phyloP scores from a whole-genome alignment of 441 rosid species.

The Eruca vesicaria region DNA sequence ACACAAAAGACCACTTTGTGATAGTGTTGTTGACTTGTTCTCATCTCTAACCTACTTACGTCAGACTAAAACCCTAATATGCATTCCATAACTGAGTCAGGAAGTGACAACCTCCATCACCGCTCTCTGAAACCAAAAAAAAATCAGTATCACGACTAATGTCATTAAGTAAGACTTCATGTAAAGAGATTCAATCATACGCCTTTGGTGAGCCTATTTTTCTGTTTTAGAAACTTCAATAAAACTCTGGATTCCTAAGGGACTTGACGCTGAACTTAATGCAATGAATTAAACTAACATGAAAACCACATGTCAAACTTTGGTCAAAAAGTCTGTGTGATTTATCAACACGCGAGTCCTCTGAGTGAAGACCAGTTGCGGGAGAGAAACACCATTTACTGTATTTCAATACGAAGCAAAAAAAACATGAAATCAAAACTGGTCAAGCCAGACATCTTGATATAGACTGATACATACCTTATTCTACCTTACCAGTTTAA shows the following conservation, averaged over 20 bases:
- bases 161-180: background rate
- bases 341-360: slow-evolving; percentile 39
- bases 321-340: background rate
- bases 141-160: background rate
- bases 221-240: too few relatives aligned
- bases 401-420: slow-evolving; percentile 2
- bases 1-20: slow-evolving; percentile 50
- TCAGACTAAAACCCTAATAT: slow-evolving; percentile 43
- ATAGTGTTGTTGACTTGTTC: slow-evolving; percentile 39
- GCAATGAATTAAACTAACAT: slow-evolving; percentile 28
- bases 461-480: slow-evolving; percentile 15
- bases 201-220: too few relatives aligned
- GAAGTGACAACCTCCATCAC: slow-evolving; percentile 55
- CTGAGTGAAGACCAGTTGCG: slow-evolving; percentile 34
- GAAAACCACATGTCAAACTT: slow-evolving; percentile 15
- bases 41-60: slow-evolving; percentile 64
- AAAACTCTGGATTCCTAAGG: slow-evolving; percentile 57
- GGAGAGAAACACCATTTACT: slow-evolving; percentile 40
- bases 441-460: slow-evolving; percentile 35
- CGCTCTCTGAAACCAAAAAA: slow-evolving; percentile 40
- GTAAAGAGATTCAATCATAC: too few relatives aligned
- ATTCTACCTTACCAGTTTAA: slow-evolving; percentile 41
- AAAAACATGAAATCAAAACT: slow-evolving; percentile 16
- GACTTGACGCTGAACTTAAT: slow-evolving; percentile 62
- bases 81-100: slow-evolving; percentile 51